These are phyloP conservation scores for Euphrasia confusa DNA, from an alignment of 257 asterid genomes.

Conservation along the genomic window DNA sequence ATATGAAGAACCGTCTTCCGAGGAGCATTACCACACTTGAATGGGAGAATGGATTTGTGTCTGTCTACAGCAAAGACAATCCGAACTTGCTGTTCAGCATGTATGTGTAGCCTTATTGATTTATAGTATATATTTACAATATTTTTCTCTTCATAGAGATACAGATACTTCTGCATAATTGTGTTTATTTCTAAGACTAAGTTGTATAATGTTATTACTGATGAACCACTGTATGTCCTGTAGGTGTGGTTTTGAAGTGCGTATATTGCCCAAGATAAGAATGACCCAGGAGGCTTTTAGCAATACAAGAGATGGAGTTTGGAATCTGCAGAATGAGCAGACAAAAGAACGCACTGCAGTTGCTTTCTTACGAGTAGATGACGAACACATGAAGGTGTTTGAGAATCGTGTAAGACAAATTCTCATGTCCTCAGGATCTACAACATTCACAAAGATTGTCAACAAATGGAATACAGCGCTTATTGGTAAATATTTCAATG, in stretches of 20 bases:
- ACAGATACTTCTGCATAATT: no score
- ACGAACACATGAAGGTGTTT: slow-evolving; percentile 97
- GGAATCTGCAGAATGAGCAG: slow-evolving; percentile 97
- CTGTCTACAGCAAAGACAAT: slow-evolving; percentile 97
- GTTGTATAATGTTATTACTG: not conserved
- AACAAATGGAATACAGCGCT: slow-evolving; percentile 99
- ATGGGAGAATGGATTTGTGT: slow-evolving; percentile 97
- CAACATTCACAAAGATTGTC: slow-evolving; percentile 96
- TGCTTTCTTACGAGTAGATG: slow-evolving; percentile 95
- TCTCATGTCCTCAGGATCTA: slow-evolving; percentile 98
- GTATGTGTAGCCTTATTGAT: slow-evolving; percentile 35
- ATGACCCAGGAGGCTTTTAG: slow-evolving; percentile 99
- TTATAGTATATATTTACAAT: no score
- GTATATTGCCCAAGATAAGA: slow-evolving; percentile 88
- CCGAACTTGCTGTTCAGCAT: slow-evolving; percentile 97
- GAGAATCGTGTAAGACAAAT: slow-evolving; percentile 96
- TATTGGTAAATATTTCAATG: slow-evolving; percentile 49
- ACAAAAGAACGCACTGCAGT: slow-evolving; percentile 96
- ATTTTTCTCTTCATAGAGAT: no score
- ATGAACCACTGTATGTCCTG: slow-evolving; percentile 17
- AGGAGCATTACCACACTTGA: slow-evolving; percentile 94
- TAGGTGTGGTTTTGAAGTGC: slow-evolving; percentile 96
- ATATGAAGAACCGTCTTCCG: slow-evolving; percentile 97
- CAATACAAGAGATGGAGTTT: slow-evolving; percentile 93
- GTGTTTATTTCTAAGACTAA: no score